A percentile compares a stretch with the other conserved stretches of the same genome.
Conservation (phyloP, 2,329 filamentous ascomycete genomes). For the Coniochaeta sp. region DNA sequence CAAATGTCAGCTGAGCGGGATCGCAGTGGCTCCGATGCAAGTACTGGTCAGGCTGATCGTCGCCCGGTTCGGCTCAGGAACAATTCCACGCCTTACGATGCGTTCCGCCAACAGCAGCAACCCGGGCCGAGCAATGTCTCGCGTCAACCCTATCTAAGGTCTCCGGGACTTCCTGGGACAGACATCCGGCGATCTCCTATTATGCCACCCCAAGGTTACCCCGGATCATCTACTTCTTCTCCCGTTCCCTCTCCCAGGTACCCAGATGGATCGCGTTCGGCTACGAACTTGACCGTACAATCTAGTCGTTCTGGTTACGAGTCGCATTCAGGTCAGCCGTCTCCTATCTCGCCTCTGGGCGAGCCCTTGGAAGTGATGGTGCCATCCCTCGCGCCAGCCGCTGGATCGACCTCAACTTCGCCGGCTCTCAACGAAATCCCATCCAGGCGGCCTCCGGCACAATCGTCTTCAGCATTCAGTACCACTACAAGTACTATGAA, state of each 20-base stretch:
- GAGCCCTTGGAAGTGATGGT: slow-evolving; percentile 17
- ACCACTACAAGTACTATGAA: slow-evolving; percentile 23
- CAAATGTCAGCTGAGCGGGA: slow-evolving; percentile 35
- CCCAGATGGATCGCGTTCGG: slow-evolving; percentile 19
- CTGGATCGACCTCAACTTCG: slow-evolving; percentile 23
- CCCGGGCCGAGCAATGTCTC: slow-evolving; percentile 17
- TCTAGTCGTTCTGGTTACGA: slow-evolving; percentile 24
- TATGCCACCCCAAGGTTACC: slow-evolving; percentile 36
- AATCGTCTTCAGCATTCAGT: slow-evolving; percentile 20
- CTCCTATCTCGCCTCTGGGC: slow-evolving; percentile 35
- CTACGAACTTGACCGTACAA: slow-evolving; percentile 25
- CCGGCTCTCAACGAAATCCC: slow-evolving; percentile 20
- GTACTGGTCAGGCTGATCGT: slow-evolving; percentile 32
- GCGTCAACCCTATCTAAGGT: slow-evolving; percentile 28
- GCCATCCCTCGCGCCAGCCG: slow-evolving; percentile 20
- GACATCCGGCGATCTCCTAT: slow-evolving; percentile 40
- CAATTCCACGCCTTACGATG: slow-evolving; percentile 27
- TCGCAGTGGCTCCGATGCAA: slow-evolving; percentile 48
- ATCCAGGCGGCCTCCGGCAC: slow-evolving; percentile 24
- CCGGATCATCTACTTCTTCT: slow-evolving; percentile 16
- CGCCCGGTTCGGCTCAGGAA: slow-evolving; percentile 33
- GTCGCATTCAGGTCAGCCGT: slow-evolving; percentile 27
- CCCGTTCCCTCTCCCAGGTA: slow-evolving; percentile 13
- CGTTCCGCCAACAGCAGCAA: slow-evolving; percentile 16
- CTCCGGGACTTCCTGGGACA: slow-evolving; percentile 40